Base-by-base conservation (phyloP, 352 stramenopile genomes). In the Blastocystis sp. region DNA sequence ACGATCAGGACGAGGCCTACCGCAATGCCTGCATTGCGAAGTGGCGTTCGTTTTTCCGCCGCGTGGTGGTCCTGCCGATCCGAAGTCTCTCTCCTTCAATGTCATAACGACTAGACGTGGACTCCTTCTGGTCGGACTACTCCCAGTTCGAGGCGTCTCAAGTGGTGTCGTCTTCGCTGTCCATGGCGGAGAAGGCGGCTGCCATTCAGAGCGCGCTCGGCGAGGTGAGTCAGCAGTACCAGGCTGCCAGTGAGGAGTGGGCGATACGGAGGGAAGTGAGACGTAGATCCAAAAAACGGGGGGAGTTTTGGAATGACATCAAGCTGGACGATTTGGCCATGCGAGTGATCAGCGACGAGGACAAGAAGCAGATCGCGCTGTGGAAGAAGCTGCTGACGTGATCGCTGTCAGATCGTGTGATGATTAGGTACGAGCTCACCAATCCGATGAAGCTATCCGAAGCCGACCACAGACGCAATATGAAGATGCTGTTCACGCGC, bases 81-180 rank as follows among this genome's bases (percentile, higher is more conserved):
- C 66, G 33, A 3, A 77, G 66, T 77, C 16, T 24, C 2, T 77
- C 33, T 60, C 45, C 33, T 16, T 21, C 3, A 24, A 1, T 10
- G 1, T 19, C n/a, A 3, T 71, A 0, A 77, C 29, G 12, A 1
- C 29, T 51, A 50, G 66, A 77, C 55, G 12, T 85, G 16, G 55
- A 85, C 21, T 45, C 29, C 10, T 85, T 85, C 33, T 85, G 74
- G 74, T 33, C 65, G 29, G 74, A 85, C 10, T 85, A 59, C 35
- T 67, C 41, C 19, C 65, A 69, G 19, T 69, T 85, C 33, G 74
- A 85, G 60, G 55, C 51, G 12, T 67, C 74, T 6, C 55, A 51
- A 24, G 21, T 85, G 19, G 66, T 59, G 2, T 51, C 21, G 26
- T 16, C 31, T 21, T 24, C 35, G 0, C n/a, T 69, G 50, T 33